phyloP scores from a whole-genome alignment of 441 rosid genomes.

The Aleurites moluccanus region DNA sequence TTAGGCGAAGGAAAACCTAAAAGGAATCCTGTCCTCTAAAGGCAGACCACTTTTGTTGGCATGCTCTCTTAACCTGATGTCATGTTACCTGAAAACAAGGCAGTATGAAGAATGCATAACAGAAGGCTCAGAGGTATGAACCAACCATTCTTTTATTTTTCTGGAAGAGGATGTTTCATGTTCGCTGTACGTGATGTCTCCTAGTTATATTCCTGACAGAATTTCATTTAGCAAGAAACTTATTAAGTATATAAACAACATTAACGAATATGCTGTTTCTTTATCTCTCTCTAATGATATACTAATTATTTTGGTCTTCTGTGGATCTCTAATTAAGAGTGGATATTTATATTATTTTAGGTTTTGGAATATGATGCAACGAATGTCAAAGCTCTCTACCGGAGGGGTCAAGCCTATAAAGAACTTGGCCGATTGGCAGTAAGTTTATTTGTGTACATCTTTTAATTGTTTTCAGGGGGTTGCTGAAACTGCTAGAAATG shows the following conservation, averaged over 20 bases:
- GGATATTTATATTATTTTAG: conserved; percentile 34
- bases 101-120: conserved; percentile 64
- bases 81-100: conserved; percentile 82
- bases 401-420: conserved; percentile 95
- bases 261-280: background rate
- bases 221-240: background rate
- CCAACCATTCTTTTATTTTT: background rate
- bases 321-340: conserved; percentile 22
- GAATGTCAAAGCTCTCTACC: conserved; percentile 86
- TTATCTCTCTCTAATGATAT: background rate
- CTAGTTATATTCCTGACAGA: background rate
- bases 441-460: conserved; percentile 36
- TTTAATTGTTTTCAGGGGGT: conserved; percentile 4
- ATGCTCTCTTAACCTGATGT: conserved; percentile 92
- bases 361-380: conserved; percentile 73
- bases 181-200: background rate
- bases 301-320: background rate
- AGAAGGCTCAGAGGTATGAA: conserved; percentile 85
- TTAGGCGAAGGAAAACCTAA: conserved; percentile 81
- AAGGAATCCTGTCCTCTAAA: conserved; percentile 62
- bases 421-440: conserved; percentile 72
- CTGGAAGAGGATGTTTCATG: background rate
- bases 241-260: background rate
- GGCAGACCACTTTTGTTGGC: conserved; percentile 60
- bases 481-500: conserved; percentile 16